Percentiles rank a stretch among this genome's conserved stretches.
Conservation (phyloP, 495 filamentous ascomycete species). For the Neurospora pannonica region DNA sequence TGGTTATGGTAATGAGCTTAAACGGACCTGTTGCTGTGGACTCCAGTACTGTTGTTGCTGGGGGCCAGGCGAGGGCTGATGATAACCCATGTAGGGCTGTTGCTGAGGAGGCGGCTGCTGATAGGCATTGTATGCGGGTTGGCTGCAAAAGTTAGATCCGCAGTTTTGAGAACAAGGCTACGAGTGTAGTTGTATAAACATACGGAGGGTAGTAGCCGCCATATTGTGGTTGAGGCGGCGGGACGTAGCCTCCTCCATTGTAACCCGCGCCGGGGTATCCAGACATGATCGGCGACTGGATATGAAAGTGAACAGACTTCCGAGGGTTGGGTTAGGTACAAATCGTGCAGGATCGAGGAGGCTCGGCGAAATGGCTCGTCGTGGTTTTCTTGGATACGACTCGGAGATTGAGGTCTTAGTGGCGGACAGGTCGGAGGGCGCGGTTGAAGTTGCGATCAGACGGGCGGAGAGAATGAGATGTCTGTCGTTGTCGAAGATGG, state of each 20-base stretch:
- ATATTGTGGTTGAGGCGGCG: conserved; percentile 31
- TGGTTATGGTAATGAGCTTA: background rate
- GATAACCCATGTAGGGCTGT: conserved; percentile 29
- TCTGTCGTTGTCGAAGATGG: background rate
- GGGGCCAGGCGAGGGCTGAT: conserved; percentile 16
- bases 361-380: background rate
- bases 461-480: background rate
- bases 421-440: background rate
- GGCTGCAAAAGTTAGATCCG: conserved; percentile 1
- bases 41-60: conserved; percentile 11
- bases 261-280: conserved; percentile 35
- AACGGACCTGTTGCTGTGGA: background rate
- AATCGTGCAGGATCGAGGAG: background rate
- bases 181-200: conserved; percentile 1
- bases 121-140: conserved; percentile 14
- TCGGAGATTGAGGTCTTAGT: background rate
- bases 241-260: conserved; percentile 27
- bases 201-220: conserved; percentile 34
- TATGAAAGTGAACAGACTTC: background rate
- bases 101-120: conserved; percentile 14
- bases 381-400: background rate
- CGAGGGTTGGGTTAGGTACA: background rate
- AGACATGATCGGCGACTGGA: conserved; percentile 15
- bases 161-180: background rate
- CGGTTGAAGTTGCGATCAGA: background rate